Conservation (phyloP, 441 rosid genomes). For the Jatropha podagrica region DNA sequence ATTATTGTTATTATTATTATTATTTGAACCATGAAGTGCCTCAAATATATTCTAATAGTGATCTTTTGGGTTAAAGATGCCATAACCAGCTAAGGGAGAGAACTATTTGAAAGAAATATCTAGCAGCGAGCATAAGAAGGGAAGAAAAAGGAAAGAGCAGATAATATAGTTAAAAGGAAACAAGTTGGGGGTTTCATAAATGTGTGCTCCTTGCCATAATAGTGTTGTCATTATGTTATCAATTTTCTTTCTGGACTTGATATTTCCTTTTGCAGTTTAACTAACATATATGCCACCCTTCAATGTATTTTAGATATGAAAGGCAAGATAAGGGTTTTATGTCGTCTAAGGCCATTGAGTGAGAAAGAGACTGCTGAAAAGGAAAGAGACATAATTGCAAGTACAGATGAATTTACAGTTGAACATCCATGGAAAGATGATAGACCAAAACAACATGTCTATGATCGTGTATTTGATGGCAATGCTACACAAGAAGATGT, state of each 20-base stretch:
- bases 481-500: slow-evolving; percentile 74
- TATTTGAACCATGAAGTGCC: neutral
- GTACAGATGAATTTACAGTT: slow-evolving; percentile 79
- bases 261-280: neutral
- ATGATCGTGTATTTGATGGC: slow-evolving; percentile 90
- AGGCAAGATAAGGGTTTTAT: slow-evolving; percentile 91
- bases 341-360: slow-evolving; percentile 82
- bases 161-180: neutral
- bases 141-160: neutral
- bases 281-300: slow-evolving; percentile 4
- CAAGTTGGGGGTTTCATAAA: neutral
- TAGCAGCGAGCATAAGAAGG: neutral
- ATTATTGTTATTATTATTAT: too few relatives aligned
- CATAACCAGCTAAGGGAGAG: too few relatives aligned
- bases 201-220: neutral
- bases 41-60: neutral
- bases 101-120: neutral
- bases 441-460: slow-evolving; percentile 79
- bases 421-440: slow-evolving; percentile 97
- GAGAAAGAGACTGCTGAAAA: slow-evolving; percentile 69
- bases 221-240: neutral
- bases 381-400: slow-evolving; percentile 45
- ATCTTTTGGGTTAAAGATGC: neutral
- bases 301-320: slow-evolving; percentile 71
- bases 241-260: neutral